phyloP scores from a whole-genome alignment of 495 filamentous ascomycete genomes.

The Xylaria longipes region DNA sequence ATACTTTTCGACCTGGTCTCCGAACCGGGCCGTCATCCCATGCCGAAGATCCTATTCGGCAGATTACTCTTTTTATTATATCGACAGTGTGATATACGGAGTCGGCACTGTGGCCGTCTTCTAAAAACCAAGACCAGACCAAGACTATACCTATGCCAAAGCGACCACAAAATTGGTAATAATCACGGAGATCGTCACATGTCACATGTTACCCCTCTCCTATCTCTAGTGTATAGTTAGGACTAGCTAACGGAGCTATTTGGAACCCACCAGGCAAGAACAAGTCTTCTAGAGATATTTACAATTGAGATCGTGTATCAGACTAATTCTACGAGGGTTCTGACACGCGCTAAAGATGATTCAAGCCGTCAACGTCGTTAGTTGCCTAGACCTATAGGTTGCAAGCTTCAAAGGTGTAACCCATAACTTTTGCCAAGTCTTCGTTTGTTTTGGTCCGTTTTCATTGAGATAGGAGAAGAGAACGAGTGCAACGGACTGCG shows the following conservation, averaged over 20 bases:
- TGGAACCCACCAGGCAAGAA: background rate
- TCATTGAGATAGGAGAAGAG: background rate
- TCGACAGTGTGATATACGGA: background rate
- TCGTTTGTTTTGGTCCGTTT: background rate
- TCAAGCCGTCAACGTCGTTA: background rate
- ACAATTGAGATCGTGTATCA: background rate
- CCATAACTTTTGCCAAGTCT: background rate
- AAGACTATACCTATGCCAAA: background rate
- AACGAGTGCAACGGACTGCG: background rate
- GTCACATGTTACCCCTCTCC: slow-evolving; percentile 1
- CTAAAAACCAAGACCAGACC: too few species aligned
- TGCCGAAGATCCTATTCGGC: background rate
- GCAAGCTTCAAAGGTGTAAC: background rate
- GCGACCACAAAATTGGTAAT: background rate
- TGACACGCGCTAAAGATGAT: background rate
- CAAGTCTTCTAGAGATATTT: background rate
- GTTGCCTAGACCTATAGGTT: background rate
- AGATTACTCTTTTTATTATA: background rate
- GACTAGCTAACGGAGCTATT: background rate
- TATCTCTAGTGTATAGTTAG: background rate
- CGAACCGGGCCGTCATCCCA: background rate
- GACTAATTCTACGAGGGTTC: background rate
- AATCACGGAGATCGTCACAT: slow-evolving; percentile 1
- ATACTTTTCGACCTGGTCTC: background rate
- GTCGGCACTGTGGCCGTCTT: background rate